Percentiles rank a stretch among this genome's conserved stretches.
phyloP scores from a whole-genome alignment of 2,329 filamentous ascomycete species.

The Talaromyces islandicus region DNA sequence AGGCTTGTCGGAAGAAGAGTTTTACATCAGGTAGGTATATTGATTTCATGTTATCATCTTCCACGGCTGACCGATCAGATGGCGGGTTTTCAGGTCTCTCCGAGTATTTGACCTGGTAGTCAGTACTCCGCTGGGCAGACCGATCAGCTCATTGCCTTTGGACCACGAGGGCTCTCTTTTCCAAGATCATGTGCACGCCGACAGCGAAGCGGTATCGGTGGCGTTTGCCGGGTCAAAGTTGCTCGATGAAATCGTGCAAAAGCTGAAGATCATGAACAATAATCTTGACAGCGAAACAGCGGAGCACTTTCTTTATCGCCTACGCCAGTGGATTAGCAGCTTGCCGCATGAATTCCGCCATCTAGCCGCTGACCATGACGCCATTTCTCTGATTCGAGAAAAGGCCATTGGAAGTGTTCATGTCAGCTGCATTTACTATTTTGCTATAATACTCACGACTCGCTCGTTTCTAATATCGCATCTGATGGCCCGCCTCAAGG shows the following conservation, averaged over 20 bases:
- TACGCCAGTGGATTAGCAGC: constrained; percentile 8
- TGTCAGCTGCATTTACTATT: constrained; percentile 54
- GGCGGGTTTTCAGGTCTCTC: constrained; percentile 43
- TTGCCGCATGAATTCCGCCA: constrained; percentile 7
- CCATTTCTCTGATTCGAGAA: constrained; percentile 18
- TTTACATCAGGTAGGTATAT: background rate
- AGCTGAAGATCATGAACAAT: constrained; percentile 1
- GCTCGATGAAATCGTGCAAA: constrained; percentile 8
- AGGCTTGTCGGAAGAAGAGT: constrained; percentile 1
- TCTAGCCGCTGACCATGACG: background rate
- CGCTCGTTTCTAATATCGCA: constrained; percentile 48
- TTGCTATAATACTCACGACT: constrained; percentile 53
- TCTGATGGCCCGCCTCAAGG: constrained; percentile 36
- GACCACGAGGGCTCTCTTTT: background rate
- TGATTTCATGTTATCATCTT: background rate
- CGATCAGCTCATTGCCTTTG: constrained; percentile 27
- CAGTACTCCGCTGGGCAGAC: constrained; percentile 45
- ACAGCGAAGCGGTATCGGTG: constrained; percentile 2
- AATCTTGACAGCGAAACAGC: constrained; percentile 4
- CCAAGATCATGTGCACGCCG: background rate
- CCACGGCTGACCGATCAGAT: constrained; percentile 19
- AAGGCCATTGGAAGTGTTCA: constrained; percentile 47
- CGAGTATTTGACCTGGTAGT: constrained; percentile 44
- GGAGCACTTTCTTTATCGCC: constrained; percentile 5
- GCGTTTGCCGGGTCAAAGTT: constrained; percentile 5